Evolutionary conservation across 192 early-diverging fungal species (phyloP).

Genomic region (Backusella morwellensis): DNA sequence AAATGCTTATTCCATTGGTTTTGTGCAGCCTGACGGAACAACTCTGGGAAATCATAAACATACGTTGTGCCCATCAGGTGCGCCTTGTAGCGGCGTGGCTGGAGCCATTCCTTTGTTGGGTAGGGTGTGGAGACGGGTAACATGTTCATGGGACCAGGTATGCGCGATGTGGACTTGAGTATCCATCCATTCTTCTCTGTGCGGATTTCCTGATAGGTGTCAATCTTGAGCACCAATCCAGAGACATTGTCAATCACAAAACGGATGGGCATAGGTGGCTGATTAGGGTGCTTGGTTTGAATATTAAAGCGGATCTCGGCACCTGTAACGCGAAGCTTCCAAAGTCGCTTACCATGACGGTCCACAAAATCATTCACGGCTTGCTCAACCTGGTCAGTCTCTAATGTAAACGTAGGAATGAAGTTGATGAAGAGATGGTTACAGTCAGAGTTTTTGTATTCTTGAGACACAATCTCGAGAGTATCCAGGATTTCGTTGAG

Average conservation of each 20-base stretch:
- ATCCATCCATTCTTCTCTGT: conserved; percentile 79
- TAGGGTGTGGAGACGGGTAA: conserved; percentile 79
- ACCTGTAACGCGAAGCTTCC: conserved; percentile 87
- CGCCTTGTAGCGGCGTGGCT: conserved; percentile 95
- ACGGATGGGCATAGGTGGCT: conserved; percentile 72
- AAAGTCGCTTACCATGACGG: conserved; percentile 92
- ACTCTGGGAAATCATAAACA: conserved; percentile 97
- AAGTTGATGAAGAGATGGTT: conserved; percentile 99
- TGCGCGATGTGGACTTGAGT: conserved; percentile 78
- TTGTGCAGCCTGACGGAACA: conserved; percentile 87
- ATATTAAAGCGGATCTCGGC: conserved; percentile 97
- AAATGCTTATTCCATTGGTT: conserved; percentile 71
- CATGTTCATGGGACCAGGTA: conserved; percentile 78
- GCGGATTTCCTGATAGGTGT: conserved; percentile 88
- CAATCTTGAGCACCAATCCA: conserved; percentile 87
- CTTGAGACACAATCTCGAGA: conserved; percentile 85
- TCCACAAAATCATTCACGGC: conserved; percentile 87
- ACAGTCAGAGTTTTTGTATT: conserved; percentile 94
- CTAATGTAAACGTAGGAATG: conserved; percentile 90
- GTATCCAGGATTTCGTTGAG: conserved; percentile 93
- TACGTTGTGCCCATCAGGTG: conserved; percentile 98
- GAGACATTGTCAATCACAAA: conserved; percentile 91
- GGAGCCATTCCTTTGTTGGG: conserved; percentile 92
- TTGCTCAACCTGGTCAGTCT: conserved; percentile 76
- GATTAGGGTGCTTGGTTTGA: conserved; percentile 55